Percentiles rank a stretch among this genome's conserved stretches.
Conservation (phyloP, 176 grass and related monocot species). For the Ananas comosus region DNA sequence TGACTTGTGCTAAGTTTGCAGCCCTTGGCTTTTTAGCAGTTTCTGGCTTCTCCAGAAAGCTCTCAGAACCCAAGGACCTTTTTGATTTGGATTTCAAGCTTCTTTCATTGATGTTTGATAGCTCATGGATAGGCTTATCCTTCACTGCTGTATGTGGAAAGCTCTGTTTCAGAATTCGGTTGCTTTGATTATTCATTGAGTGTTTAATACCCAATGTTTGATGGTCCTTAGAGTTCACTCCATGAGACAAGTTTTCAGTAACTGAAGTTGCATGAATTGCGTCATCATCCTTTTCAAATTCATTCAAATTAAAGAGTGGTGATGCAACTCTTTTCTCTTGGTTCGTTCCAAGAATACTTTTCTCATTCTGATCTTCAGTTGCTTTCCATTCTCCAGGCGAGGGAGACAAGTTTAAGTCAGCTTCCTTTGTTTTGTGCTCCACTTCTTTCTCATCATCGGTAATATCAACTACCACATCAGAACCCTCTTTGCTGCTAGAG, state of each 20-base stretch:
- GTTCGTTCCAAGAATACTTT: slow-evolving; percentile 44
- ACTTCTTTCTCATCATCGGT: slow-evolving; percentile 49
- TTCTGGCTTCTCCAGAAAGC: slow-evolving; percentile 31
- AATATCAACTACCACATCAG: slow-evolving; percentile 89
- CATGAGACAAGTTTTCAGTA: slow-evolving; percentile 12
- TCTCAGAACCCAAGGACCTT: slow-evolving; percentile 36
- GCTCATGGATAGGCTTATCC: slow-evolving; percentile 34
- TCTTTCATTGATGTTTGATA: slow-evolving; percentile 30
- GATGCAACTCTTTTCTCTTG: slow-evolving; percentile 42
- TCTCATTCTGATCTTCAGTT: slow-evolving; percentile 38
- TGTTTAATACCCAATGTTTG: slow-evolving; percentile 15
- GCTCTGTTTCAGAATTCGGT: slow-evolving; percentile 25
- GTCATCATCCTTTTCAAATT: slow-evolving; percentile 38
- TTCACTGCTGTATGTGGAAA: slow-evolving; percentile 25
- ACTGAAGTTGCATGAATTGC: slow-evolving; percentile 9
- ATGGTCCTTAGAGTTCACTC: slow-evolving; percentile 23
- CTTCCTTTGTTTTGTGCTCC: slow-evolving; percentile 29
- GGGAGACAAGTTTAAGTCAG: slow-evolving; percentile 52
- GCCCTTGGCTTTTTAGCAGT: slow-evolving; percentile 53
- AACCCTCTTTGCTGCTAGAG: slow-evolving; percentile 82
- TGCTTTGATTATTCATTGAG: slow-evolving; percentile 28
- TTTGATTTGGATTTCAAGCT: slow-evolving; percentile 41
- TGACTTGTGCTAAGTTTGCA: slow-evolving; percentile 24
- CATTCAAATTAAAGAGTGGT: slow-evolving; percentile 51
- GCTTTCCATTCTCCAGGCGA: slow-evolving; percentile 21